Evolutionary conservation across 1,284 basidiomycete genomes (phyloP).

Genomic region (Ustilago esculenta): DNA sequence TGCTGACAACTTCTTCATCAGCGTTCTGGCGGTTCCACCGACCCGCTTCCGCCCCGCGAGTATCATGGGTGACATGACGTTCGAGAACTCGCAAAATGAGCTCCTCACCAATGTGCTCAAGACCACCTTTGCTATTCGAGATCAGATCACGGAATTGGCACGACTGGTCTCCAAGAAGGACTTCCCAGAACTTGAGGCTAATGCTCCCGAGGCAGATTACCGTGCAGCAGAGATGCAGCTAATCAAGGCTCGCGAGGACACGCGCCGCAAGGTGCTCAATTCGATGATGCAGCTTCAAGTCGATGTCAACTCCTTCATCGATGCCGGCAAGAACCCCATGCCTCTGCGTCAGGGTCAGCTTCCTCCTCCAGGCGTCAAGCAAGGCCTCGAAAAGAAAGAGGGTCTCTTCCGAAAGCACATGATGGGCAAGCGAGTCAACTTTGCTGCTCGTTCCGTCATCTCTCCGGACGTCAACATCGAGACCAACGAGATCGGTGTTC

Average conservation of each 20-base stretch:
- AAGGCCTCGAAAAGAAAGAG: constrained; percentile 97
- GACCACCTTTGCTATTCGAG: constrained; percentile 71
- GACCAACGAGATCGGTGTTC: constrained; percentile 97
- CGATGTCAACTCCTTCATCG: constrained; percentile 96
- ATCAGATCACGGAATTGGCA: constrained; percentile 75
- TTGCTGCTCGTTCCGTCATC: constrained; percentile 98
- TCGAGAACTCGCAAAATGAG: constrained; percentile 97
- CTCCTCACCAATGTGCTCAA: constrained; percentile 85
- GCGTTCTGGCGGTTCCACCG: constrained; percentile 88
- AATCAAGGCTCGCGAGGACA: constrained; percentile 69
- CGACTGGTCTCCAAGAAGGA: constrained; percentile 74
- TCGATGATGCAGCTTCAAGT: constrained; percentile 88
- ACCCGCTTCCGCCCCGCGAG: constrained; percentile 95
- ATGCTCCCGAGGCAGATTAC: constrained; percentile 69
- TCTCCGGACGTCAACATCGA: constrained; percentile 99
- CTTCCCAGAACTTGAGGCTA: constrained; percentile 52
- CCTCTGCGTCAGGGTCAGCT: constrained; percentile 85
- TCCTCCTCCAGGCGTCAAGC: constrained; percentile 95
- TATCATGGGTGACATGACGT: constrained; percentile 89
- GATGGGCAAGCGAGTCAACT: constrained; percentile 99
- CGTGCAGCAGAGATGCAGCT: constrained; percentile 57
- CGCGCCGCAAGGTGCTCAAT: constrained; percentile 79
- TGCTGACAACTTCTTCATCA: constrained; percentile 97
- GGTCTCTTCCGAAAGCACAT: constrained; percentile 98
- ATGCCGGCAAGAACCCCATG: constrained; percentile 93